These are phyloP conservation scores for Fragaria nilgerrensis DNA, from an alignment of 306 rosid genomes.

Conservation along the genomic window DNA sequence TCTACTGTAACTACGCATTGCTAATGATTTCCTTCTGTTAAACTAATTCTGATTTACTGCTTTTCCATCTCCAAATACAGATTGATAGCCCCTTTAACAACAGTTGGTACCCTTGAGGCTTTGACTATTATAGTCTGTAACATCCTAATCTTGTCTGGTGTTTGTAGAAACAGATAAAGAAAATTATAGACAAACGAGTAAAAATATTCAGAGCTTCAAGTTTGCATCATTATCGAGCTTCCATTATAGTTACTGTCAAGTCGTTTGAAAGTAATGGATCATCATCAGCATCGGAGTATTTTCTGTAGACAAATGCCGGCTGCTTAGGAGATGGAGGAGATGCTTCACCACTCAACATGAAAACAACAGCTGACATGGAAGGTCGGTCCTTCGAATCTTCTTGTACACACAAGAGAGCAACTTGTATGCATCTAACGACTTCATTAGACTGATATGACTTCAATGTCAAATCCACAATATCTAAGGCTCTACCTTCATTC, in stretches of 20 bases:
- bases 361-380: conserved; percentile 50
- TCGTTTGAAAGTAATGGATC: neutral
- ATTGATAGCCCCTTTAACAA: too few species aligned
- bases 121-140: too few species aligned
- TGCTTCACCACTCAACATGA: conserved; percentile 48
- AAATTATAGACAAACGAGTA: too few species aligned
- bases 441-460: conserved; percentile 28
- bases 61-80: too few species aligned
- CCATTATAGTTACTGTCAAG: conserved; percentile 9
- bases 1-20: too few species aligned
- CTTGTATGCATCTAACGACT: conserved; percentile 62
- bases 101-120: too few species aligned
- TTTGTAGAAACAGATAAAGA: too few species aligned
- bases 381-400: conserved; percentile 57
- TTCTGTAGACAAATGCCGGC: conserved; percentile 17
- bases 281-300: neutral
- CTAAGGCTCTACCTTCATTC: conserved; percentile 38
- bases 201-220: neutral
- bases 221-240: conserved; percentile 10
- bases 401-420: conserved; percentile 62
- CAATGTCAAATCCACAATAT: conserved; percentile 41
- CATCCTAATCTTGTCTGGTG: too few species aligned
- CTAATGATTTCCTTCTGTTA: too few species aligned
- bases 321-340: conserved; percentile 14
- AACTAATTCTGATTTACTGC: too few species aligned